A percentile compares a stretch with the other conserved stretches of the same genome.
Conservation (phyloP, 2,329 filamentous ascomycete genomes). For the Diaporthe humulicola region DNA sequence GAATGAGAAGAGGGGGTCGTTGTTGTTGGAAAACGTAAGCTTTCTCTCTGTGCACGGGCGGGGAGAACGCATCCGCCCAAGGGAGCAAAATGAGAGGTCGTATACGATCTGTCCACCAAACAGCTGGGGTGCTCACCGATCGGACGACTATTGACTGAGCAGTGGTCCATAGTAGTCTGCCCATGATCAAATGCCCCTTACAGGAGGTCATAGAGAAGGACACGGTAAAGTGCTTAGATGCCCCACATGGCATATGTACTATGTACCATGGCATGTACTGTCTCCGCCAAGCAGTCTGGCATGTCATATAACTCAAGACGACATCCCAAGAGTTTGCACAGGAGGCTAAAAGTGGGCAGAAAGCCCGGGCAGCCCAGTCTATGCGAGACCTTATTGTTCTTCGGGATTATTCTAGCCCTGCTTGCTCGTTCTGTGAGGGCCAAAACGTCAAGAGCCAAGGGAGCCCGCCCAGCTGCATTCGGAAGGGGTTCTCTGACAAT, state of each 20-base stretch:
- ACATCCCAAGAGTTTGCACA: not conserved
- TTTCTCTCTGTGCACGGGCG: not conserved
- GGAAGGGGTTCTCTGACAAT: not conserved
- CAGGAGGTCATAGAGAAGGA: not conserved
- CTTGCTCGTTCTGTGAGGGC: not conserved
- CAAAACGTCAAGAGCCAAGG: not conserved
- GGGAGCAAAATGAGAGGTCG: not conserved
- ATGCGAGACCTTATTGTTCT: not conserved
- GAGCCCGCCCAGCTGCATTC: not conserved
- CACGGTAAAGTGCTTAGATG: not conserved
- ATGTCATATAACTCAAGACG: no score
- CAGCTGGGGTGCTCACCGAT: not conserved
- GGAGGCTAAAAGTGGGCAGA: not conserved
- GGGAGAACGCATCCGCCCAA: not conserved
- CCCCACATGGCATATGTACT: not conserved
- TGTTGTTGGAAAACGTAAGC: not conserved
- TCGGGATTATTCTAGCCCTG: not conserved
- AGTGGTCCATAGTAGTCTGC: not conserved
- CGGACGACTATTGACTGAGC: not conserved
- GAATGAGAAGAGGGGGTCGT: no score
- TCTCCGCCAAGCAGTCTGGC: not conserved
- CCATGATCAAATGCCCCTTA: not conserved
- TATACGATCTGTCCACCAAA: slow-evolving; percentile 6
- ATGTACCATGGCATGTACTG: not conserved
- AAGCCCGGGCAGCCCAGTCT: not conserved